phyloP scores from a whole-genome alignment of 2,329 filamentous ascomycete genomes.

The Phialemonium atrogriseum region DNA sequence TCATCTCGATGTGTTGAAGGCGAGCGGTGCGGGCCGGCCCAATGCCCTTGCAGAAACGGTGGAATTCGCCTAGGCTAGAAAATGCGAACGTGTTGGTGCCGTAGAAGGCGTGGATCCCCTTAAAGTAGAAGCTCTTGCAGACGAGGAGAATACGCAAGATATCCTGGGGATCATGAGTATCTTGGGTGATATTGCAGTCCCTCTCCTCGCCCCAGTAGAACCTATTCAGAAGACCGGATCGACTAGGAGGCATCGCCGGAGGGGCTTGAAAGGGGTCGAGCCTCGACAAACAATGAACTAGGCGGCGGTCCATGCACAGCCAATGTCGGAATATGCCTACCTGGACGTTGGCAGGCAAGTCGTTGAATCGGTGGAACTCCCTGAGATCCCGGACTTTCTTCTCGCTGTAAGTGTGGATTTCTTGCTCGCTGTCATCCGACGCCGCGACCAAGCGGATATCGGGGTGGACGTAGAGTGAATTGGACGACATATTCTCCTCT shows the following conservation, averaged over 20 bases:
- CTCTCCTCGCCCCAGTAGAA: conserved; percentile 28
- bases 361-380: conserved; percentile 13
- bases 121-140: conserved; percentile 28
- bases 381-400: neutral
- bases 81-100: conserved; percentile 41
- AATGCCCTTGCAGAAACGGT: conserved; percentile 36
- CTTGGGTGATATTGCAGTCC: conserved; percentile 22
- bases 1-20: conserved; percentile 34
- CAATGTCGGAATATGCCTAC: conserved; percentile 25
- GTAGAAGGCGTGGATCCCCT: conserved; percentile 36
- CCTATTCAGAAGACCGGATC: conserved; percentile 21
- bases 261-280: conserved; percentile 27
- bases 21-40: conserved; percentile 27
- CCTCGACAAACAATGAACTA: conserved; percentile 36
- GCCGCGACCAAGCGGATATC: conserved; percentile 10
- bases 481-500: conserved; percentile 25
- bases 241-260: conserved; percentile 3
- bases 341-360: conserved; percentile 21
- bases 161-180: conserved; percentile 23
- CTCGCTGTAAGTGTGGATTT: neutral
- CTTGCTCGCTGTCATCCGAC: neutral
- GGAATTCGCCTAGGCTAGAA: conserved; percentile 43
- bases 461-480: conserved; percentile 16
- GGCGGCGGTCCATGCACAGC: conserved; percentile 23
- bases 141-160: conserved; percentile 31